Evolutionary conservation across 2,329 filamentous ascomycete genomes (phyloP), one percentile per base, ranked within the genome.

Genomic region (Phyllosticta citriasiana): DNA sequence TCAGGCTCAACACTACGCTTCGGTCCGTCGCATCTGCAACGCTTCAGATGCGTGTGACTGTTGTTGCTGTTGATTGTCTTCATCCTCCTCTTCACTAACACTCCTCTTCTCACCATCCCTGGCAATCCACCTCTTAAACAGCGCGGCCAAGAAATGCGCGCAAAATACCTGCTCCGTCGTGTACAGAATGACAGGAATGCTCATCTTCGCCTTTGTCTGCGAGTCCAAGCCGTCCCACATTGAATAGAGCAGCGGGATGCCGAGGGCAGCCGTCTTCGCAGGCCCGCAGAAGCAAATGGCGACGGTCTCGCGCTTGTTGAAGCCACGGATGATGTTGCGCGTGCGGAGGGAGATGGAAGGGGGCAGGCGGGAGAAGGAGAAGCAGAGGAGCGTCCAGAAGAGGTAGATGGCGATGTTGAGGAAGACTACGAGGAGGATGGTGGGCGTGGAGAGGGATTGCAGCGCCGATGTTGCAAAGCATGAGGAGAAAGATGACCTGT

Each of bases 221-320:
- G 55, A 51, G 19, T 57, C 33, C 12, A 54, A 58, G 14, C 30
- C 12, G 3, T 52, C 52, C 60, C 60, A 62, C 60, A 62, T 62
- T 19, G 55, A 55, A 14, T 62, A 62, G 16, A 62, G 30, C 30
- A 62, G 53, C n/a, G 60, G 60, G 12, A 62, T 62, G 4, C 60
- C 60, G 7, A 62, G 25, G 4, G 22, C 60, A 3, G 60, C 60
- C 19, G 60, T 62, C 52, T 62, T 62, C 7, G 60, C 60, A 1
- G 60, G 60, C 5, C 60, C 60, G 35, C 60, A 62, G 52, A 62
- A 62, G 52, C 60, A 62, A 8, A 62, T 62, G 10, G 60, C 60
- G 50, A 62, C 57, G 3, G 60, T 58, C 16, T 62, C 60, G 6
- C 30, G 7, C 51, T 57, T 62, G 33, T 40, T 35, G 25, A 62